Evolutionary conservation across 2,329 filamentous ascomycete species (phyloP), one percentile per base, ranked within the genome.

Genomic region (Ceratocystis cacaofunesta): DNA sequence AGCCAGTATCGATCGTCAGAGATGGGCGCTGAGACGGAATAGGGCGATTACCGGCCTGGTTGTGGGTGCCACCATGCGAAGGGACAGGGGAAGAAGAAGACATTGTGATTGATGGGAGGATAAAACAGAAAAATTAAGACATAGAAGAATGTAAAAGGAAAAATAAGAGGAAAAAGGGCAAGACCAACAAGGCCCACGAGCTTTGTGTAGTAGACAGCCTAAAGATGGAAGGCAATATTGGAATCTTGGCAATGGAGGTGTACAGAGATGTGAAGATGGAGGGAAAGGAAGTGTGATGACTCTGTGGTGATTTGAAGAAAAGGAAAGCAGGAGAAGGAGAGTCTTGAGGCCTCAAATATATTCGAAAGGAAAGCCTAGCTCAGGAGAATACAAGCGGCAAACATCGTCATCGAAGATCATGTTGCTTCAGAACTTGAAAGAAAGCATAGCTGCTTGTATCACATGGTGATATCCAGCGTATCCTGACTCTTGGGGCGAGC

Each of bases 1-100:
- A 60, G 28, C 61, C 44, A 25, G 64, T 68, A n/a, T 64, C 61
- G 28, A 66, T n/a, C 25, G 63, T 61, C 8, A 68, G 66, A 28
- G 61, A 58, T 17, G 61, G 66, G 8, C 60, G 63, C 17, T 61
- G 48, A 4, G 66, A 43, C 36, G 50, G 30, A 3, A 22, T 46
- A 10, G 61, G 19, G 30, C 48, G 32, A 25, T 36, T 58, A 17
- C 28, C 6, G 7, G 15, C 25, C 28, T 30, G 28, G 28, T n/a
- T 36, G 15, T 36, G 15, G 17, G 12, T 19, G 36, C 36, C 36
- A 41, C 10, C 36, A 15, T 41, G 28, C 22, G 28, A 19, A 57
- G 17, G 6, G 64, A 8, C 5, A 60, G 46, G 28, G 41, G 10
- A 4, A 41, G 8, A 7, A 41, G 36, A 41, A 41, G 36, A 41